Evolutionary conservation across 192 early-diverging fungal species (phyloP), one percentile per base, ranked within the genome.

Genomic region (Gamsiella multidivaricata): DNA sequence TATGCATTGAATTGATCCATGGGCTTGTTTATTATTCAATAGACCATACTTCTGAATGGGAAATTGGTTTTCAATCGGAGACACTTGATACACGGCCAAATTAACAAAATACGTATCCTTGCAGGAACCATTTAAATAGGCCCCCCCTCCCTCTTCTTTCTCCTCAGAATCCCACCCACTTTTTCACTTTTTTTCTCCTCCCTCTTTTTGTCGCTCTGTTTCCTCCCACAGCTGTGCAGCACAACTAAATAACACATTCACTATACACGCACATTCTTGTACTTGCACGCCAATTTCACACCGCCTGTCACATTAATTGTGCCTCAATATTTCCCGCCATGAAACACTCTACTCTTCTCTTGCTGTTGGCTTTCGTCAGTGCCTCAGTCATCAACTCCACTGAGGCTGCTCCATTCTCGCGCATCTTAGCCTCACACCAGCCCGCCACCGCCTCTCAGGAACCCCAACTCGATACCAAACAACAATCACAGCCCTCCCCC

Each of bases 371-470:
- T 4, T 5, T 50, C 25, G 14, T 75, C 42, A 53, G 65, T 23
- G 59, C 53, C 32, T 47, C 50, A 20, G 23, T 76, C 49, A 11
- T 46, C 62, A 55, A 8, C 45, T 14, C 29, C 15, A 34, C 42
- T 2, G 58, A 76, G 0, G 72, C 74, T 17, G 58, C 52, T 2
- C 65, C 74, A 22, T 34, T 69, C 37, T 32, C 31, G 23, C 65
- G n/a, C 7, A 12, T 52, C 39, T 10, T 49, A 2, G 31, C 63
- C 41, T 37, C 46, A 17, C 70, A 23, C 11, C 10, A 43, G 22
- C 29, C 33, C 32, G 33, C 20, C 54, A 34, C 42, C 26, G 14
- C 17, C 6, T 17, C 23, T 17, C 1, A 41, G n/a, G 7, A 41
- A 7, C 54, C 28, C 3, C 29, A 54, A 3, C 53, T 5, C 22